These are phyloP conservation scores for Filosporella fistucella DNA, from an alignment of 495 filamentous ascomycete genomes.

Conservation along the genomic window DNA sequence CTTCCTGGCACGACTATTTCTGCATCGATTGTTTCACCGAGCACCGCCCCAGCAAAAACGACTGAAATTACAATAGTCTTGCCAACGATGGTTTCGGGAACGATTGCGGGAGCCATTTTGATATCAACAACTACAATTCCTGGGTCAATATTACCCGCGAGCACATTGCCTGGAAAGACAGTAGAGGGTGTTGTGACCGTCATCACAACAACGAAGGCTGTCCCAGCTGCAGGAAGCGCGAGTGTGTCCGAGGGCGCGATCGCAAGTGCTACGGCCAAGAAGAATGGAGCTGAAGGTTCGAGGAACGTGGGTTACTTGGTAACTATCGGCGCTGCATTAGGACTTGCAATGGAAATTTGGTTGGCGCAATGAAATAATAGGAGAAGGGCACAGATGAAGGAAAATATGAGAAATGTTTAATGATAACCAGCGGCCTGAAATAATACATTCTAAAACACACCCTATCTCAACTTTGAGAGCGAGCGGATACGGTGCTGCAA, in stretches of 20 bases:
- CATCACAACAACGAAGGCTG: not conserved
- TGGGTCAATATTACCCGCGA: slow-evolving; percentile 8
- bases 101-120: not conserved
- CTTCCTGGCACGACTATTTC: slow-evolving; percentile 10
- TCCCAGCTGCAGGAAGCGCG: not conserved
- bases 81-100: not conserved
- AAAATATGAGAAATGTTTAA: not conserved
- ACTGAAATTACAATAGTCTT: not conserved
- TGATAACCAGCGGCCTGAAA: not conserved
- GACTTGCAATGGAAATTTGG: not conserved
- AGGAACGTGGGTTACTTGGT: not conserved
- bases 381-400: not conserved
- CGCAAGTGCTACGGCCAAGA: slow-evolving; percentile 4
- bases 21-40: slow-evolving; percentile 1
- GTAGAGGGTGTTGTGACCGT: not conserved
- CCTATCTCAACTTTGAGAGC: too few relatives aligned
- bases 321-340: not conserved
- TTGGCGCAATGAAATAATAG: too few relatives aligned
- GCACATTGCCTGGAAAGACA: slow-evolving; percentile 3
- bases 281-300: not conserved
- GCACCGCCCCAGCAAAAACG: slow-evolving; percentile 1
- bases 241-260: not conserved
- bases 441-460: too few relatives aligned
- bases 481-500: too few relatives aligned
- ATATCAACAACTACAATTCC: not conserved